Evolutionary conservation across 139 green algal genomes (phyloP), one percentile per base, ranked within the genome.

Genomic region (Volvox reticuliferus): DNA sequence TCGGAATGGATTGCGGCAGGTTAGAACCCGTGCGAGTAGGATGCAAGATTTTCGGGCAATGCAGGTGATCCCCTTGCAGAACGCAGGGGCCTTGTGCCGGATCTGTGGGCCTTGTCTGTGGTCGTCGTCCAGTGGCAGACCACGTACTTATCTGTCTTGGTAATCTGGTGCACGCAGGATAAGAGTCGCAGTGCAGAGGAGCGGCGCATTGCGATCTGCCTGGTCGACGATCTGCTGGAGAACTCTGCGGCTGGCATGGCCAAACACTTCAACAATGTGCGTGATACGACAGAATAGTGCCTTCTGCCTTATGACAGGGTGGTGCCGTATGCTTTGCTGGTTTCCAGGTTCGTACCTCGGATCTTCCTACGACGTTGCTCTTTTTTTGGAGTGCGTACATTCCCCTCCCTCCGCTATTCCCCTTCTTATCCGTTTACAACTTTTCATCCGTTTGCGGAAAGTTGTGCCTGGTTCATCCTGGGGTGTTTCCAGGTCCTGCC

Each of bases 171-270:
- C 77, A 36, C 32, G 0, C 86, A 90, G 86, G 86, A 90, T 69
- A 90, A 91, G 76, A 79, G 62, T 28, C 91, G 94, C 30, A 82
- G 88, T 0, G 22, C 93, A 26, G 95, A 97, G 91, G 98, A 99
- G 93, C 94, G 95, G 24, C 94, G 98, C 68, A 96, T 99, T 55
- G 98, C 95, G 33, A 93, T 99, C 33, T 99, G 98, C 91, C 90
- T 99, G 73, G 96, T 99, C 82, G 98, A 99, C 76, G 98, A 99
- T 92, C 93, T 99, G 65, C 82, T 99, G 65, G 97, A 99, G 94
- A 94, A 99, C 94, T 95, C 91, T 1, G 89, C 96, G 16, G 93
- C 93, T 28, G 97, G 95, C 3, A 84, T 94, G 3, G 93, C 77
- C 32, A 98, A 98, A 92, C 98, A 98, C 80, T 89, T 94, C 55